Percentiles rank a stretch among this genome's conserved stretches.
Evolutionary conservation across 345 rosid species (phyloP).

Genomic region (Trapa bicornis): DNA sequence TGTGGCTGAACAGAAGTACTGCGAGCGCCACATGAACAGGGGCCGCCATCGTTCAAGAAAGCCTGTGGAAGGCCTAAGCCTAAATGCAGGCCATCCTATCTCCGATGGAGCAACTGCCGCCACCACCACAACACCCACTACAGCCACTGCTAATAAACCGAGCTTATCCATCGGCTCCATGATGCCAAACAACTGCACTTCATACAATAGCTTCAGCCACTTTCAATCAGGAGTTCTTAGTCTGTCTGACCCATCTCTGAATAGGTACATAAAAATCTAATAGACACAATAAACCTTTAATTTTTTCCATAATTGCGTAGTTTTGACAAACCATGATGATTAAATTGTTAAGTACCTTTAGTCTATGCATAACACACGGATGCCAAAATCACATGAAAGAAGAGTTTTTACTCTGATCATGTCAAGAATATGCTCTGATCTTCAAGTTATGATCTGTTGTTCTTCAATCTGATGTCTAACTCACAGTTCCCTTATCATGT

Average conservation of each 20-base stretch:
- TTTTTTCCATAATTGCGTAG: too few species aligned
- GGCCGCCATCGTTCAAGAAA: conserved; percentile 99
- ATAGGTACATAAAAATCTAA: background rate
- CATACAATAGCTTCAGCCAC: conserved; percentile 27
- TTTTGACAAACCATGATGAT: too few species aligned
- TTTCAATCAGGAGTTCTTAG: conserved; percentile 22
- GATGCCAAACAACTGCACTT: conserved; percentile 28
- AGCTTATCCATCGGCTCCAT: conserved; percentile 13
- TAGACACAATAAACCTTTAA: background rate
- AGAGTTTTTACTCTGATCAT: too few species aligned
- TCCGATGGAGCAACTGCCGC: conserved; percentile 21
- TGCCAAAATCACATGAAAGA: too few species aligned
- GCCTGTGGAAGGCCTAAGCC: conserved; percentile 91
- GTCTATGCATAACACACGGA: too few species aligned
- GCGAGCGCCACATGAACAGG: conserved; percentile 93
- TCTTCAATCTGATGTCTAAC: too few species aligned
- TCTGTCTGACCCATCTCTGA: background rate
- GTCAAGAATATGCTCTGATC: too few species aligned
- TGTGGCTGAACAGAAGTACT: conserved; percentile 83
- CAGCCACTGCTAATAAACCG: conserved; percentile 10
- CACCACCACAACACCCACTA: conserved; percentile 15
- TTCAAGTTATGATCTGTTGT: too few species aligned
- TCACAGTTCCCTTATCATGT: background rate
- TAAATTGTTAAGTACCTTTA: too few species aligned
- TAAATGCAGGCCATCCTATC: conserved; percentile 55